Evolutionary conservation across 2,329 filamentous ascomycete genomes (phyloP).

Genomic region (Stromatinia cepivora): DNA sequence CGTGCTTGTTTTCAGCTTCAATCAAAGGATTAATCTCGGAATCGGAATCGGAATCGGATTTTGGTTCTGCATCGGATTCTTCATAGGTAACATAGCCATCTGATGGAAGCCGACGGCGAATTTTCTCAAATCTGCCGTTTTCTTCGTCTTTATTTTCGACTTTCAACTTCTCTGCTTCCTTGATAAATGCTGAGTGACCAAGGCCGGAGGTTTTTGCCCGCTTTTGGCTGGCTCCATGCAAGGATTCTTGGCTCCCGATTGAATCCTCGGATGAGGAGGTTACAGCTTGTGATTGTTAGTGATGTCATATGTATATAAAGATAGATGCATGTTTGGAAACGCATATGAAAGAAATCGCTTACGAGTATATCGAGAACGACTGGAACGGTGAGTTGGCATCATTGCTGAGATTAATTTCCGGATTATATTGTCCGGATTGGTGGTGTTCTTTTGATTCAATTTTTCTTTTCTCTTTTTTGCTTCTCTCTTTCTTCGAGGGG

Average conservation of each 20-base stretch:
- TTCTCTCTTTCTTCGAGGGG: neutral
- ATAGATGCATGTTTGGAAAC: neutral
- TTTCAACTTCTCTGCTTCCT: neutral
- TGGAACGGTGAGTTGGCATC: neutral
- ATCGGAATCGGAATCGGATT: neutral
- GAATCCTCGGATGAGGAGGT: neutral
- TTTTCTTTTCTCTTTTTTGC: neutral
- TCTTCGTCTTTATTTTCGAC: neutral
- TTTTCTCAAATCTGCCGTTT: neutral
- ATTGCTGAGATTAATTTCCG: neutral
- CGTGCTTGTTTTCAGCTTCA: neutral
- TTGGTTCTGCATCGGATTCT: neutral
- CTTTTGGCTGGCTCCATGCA: neutral
- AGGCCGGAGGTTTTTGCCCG: neutral
- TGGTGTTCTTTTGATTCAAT: neutral
- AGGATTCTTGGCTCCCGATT: fast-evolving
- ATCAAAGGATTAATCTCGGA: neutral
- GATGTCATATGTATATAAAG: fast-evolving
- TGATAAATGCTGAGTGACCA: neutral
- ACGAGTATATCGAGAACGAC: neutral
- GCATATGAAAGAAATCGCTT: neutral
- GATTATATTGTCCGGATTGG: neutral
- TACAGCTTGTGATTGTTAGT: neutral
- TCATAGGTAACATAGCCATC: neutral
- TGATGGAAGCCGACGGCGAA: neutral